A percentile compares a stretch with the other conserved stretches of the same genome.
Conservation (phyloP, 768 basidiomycete genomes). For the Mycena rosella region DNA sequence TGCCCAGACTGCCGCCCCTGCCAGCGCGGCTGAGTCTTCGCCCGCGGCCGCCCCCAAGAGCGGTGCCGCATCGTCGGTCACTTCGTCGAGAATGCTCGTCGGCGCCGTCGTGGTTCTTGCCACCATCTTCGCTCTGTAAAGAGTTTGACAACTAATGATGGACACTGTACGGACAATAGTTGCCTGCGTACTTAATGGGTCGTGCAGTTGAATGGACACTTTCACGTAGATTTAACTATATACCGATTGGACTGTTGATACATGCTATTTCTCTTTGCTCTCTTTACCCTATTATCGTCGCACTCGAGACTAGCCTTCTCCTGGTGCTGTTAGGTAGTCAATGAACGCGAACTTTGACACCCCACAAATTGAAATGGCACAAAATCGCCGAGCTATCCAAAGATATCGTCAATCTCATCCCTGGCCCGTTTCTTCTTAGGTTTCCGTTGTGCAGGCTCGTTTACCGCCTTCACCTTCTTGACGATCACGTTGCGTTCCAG, state of each 20-base stretch:
- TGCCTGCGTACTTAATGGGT: constrained; percentile 39
- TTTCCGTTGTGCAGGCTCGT: constrained; percentile 34
- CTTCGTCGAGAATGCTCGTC: constrained; percentile 64
- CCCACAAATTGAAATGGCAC: constrained; percentile 1
- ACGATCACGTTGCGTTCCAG: not conserved
- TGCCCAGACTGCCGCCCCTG: constrained; percentile 40
- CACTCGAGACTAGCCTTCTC: constrained; percentile 39
- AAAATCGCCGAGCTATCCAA: constrained; percentile 49
- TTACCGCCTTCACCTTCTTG: constrained; percentile 1
- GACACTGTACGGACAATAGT: constrained; percentile 35
- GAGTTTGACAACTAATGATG: constrained; percentile 30
- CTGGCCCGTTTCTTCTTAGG: constrained; percentile 54
- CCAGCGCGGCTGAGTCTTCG: constrained; percentile 37
- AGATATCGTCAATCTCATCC: constrained; percentile 81
- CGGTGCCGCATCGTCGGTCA: constrained; percentile 61
- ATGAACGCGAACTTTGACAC: constrained; percentile 35
- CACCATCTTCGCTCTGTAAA: constrained; percentile 65
- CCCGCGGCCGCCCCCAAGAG: constrained; percentile 43
- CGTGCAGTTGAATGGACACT: constrained; percentile 33
- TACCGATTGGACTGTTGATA: constrained; percentile 44
- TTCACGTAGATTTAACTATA: constrained; percentile 47
- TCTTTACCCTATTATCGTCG: constrained; percentile 34
- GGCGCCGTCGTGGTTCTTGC: constrained; percentile 60
- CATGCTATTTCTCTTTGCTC: constrained; percentile 32
- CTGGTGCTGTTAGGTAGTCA: constrained; percentile 41